Evolutionary conservation across 2,329 filamentous ascomycete genomes (phyloP).

Genomic region (Clarireedia paspali): DNA sequence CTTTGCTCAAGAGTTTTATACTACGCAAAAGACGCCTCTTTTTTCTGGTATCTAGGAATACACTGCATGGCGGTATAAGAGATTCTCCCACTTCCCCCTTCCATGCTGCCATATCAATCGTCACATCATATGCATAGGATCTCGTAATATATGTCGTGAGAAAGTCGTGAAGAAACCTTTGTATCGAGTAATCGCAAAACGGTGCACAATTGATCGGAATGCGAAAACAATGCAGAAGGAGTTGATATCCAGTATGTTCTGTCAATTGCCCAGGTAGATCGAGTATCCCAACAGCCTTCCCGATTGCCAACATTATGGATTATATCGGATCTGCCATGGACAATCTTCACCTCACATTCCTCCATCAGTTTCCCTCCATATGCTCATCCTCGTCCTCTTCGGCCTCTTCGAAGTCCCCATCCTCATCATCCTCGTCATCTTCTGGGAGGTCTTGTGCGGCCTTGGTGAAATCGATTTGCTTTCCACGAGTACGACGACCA

Average conservation of each 20-base stretch:
- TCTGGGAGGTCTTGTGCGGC: slow-evolving; percentile 72
- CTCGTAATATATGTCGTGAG: slow-evolving; percentile 17
- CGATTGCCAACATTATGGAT: slow-evolving; percentile 12
- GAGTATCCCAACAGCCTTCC: slow-evolving; percentile 8
- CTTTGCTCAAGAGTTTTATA: background rate
- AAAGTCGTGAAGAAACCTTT: slow-evolving; percentile 12
- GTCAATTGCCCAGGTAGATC: slow-evolving; percentile 4
- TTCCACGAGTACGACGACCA: slow-evolving; percentile 81
- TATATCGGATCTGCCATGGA: slow-evolving; percentile 8
- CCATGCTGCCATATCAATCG: slow-evolving; percentile 10
- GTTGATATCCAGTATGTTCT: slow-evolving; percentile 13
- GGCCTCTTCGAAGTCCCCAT: slow-evolving; percentile 55
- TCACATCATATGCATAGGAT: slow-evolving; percentile 20
- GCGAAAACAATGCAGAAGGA: slow-evolving; percentile 8
- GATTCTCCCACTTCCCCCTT: slow-evolving; percentile 1
- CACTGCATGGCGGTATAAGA: slow-evolving; percentile 10
- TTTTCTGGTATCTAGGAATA: slow-evolving; percentile 17
- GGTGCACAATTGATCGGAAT: background rate
- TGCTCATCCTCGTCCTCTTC: slow-evolving; percentile 63
- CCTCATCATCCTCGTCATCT: slow-evolving; percentile 76
- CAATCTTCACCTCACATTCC: background rate
- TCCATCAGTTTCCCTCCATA: slow-evolving; percentile 50
- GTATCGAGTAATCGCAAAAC: slow-evolving; percentile 14
- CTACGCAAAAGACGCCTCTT: slow-evolving; percentile 10
- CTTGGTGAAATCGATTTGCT: slow-evolving; percentile 88